phyloP scores from a whole-genome alignment of 2,329 filamentous ascomycete species.

The Aspergillus brasiliensis region DNA sequence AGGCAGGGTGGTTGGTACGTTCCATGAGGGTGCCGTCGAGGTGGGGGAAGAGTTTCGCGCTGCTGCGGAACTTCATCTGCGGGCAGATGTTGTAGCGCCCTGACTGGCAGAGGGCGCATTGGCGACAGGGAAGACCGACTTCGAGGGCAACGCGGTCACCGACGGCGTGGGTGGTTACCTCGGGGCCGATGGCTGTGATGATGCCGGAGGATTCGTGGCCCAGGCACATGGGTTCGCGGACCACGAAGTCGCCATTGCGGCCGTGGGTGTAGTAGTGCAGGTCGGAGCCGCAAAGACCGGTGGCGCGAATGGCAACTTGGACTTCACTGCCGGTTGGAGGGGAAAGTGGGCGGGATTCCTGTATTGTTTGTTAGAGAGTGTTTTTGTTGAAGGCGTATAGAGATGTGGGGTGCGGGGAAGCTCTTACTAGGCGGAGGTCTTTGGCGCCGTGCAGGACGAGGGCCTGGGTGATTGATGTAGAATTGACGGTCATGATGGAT shows the following conservation, averaged over 20 bases:
- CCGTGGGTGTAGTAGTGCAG: constrained; percentile 86
- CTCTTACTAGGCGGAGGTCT: constrained; percentile 60
- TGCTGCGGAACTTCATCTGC: constrained; percentile 59
- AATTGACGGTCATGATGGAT: constrained; percentile 28
- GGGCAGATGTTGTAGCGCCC: constrained; percentile 66
- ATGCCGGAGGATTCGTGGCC: constrained; percentile 78
- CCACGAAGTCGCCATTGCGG: constrained; percentile 81
- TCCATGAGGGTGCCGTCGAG: constrained; percentile 67
- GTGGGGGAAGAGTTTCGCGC: constrained; percentile 62
- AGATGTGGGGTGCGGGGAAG: background rate
- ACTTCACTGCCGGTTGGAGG: constrained; percentile 58
- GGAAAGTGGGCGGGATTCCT: constrained; percentile 57
- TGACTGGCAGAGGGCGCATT: constrained; percentile 56
- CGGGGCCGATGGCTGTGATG: constrained; percentile 68
- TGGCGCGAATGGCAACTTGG: constrained; percentile 65
- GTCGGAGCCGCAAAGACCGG: constrained; percentile 71
- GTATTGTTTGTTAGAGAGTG: constrained; percentile 16
- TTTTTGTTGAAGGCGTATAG: background rate
- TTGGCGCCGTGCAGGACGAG: constrained; percentile 64
- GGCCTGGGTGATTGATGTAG: constrained; percentile 37
- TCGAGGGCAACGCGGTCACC: constrained; percentile 92
- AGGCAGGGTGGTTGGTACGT: constrained; percentile 62
- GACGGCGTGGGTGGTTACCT: constrained; percentile 62
- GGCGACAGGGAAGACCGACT: constrained; percentile 81
- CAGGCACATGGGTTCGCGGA: constrained; percentile 79